Evolutionary conservation across 2,329 filamentous ascomycete species (phyloP), one percentile per base, ranked within the genome.

Genomic region (Aspergillus sojae): DNA sequence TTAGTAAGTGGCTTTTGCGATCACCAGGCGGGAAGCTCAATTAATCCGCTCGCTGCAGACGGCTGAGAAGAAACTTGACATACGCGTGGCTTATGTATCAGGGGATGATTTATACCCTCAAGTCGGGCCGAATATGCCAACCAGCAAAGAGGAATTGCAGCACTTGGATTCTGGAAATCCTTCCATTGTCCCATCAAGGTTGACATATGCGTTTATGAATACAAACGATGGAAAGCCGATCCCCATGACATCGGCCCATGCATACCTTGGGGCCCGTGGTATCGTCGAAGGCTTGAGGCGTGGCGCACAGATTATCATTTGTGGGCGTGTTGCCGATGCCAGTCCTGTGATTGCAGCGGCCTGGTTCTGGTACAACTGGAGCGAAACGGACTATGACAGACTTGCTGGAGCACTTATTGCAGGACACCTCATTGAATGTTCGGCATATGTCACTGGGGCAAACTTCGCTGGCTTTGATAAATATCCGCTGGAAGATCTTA

Each of bases 321-420:
- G 82, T 59, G 83, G 83, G 0, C 77, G 83, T 4, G 81, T 81
- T 1, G 78, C 81, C 0, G 83, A 84, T 66, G 83, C 84, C 0
- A 81, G 80, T 2, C 84, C 83, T 0, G 84, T 86, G 0, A 86
- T 88, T 62, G 86, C 82, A 0, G 84, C 84, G 0, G 85, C 85
- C 0, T 82, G 81, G 68, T 88, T 80, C 75, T 88, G 85, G 81
- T 80, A 88, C 59, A 74, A 77, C 1, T 88, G 85, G 86, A 63
- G 65, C 0, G 78, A 82, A 19, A 78, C 75, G 0, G 78, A 82
- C 28, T 85, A 81, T 23, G 80, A 87, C 62, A 68, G 76, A 21
- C 75, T 88, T 5, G 85, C 85, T 0, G 82, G 82, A 0, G 76
- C 83, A 0, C 70, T 87, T 0, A 71, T 87, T 4, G 83, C 83